These are phyloP conservation scores for Chrysanthemum seticuspe DNA, from an alignment of 129 eudicot species.

Conservation along the genomic window DNA sequence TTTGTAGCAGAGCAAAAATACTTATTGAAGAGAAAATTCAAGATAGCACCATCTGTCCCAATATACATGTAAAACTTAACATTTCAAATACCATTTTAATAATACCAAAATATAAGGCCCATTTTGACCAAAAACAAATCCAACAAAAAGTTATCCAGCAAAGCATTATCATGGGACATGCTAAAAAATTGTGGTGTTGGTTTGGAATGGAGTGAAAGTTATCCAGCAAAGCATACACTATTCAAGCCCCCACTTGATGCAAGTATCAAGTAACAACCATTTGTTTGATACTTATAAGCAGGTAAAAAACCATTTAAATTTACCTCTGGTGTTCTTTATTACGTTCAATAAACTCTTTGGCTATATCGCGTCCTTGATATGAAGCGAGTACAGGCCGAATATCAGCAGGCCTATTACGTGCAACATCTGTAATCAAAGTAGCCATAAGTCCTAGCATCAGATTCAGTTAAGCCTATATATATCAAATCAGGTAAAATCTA, in stretches of 20 bases:
- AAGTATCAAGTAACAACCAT: too few species aligned
- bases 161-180: too few species aligned
- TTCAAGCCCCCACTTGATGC: too few species aligned
- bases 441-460: constrained; percentile 7
- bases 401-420: constrained; percentile 69
- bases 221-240: too few species aligned
- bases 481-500: not conserved
- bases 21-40: not conserved
- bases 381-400: constrained; percentile 79
- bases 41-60: not conserved
- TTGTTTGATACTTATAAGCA: not conserved
- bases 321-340: constrained; percentile 71
- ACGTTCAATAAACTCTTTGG: constrained; percentile 84
- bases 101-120: too few species aligned
- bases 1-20: not conserved
- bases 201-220: too few species aligned
- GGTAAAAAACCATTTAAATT: constrained; percentile 12
- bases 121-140: too few species aligned
- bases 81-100: too few species aligned
- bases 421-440: constrained; percentile 69
- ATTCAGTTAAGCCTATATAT: constrained; percentile 1
- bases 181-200: too few species aligned
- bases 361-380: constrained; percentile 72
- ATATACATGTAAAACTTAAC: too few species aligned
- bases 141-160: too few species aligned